These are phyloP conservation scores for Boechera stricta DNA, from an alignment of 345 rosid genomes.

Conservation along the genomic window DNA sequence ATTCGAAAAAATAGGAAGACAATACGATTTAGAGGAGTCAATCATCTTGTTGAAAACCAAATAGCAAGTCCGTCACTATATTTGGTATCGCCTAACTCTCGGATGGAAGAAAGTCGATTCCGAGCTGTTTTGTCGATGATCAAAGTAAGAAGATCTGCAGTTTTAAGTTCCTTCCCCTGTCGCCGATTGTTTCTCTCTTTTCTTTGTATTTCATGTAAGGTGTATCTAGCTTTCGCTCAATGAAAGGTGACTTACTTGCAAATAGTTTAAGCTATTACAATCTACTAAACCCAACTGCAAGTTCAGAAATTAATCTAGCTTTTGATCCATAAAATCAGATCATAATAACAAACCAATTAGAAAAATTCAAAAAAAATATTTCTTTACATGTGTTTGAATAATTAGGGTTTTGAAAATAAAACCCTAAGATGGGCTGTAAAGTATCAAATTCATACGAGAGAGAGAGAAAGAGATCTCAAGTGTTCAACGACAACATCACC, in stretches of 20 bases:
- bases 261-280: slow-evolving; percentile 8
- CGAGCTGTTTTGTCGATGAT: too few species aligned
- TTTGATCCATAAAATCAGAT: slow-evolving; percentile 16
- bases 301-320: slow-evolving; percentile 14
- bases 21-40: too few species aligned
- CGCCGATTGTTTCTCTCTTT: neutral
- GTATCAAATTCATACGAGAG: slow-evolving; percentile 24
- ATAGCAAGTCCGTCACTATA: too few species aligned
- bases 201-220: slow-evolving; percentile 15
- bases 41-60: too few species aligned
- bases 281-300: neutral
- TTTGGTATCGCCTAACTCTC: too few species aligned
- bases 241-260: neutral
- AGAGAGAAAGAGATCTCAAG: slow-evolving; percentile 23
- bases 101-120: too few species aligned
- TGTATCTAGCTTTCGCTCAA: slow-evolving; percentile 14
- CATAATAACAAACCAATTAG: neutral
- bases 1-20: too few species aligned
- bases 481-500: slow-evolving; percentile 60
- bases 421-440: slow-evolving; percentile 45
- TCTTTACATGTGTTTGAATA: slow-evolving; percentile 35
- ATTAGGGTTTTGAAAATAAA: slow-evolving; percentile 46
- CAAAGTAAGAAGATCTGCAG: too few species aligned
- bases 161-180: too few species aligned
- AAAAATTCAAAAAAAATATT: neutral